These are phyloP conservation scores for Cordyceps fumosorosea DNA, from an alignment of 2,329 filamentous ascomycete genomes.

Conservation along the genomic window DNA sequence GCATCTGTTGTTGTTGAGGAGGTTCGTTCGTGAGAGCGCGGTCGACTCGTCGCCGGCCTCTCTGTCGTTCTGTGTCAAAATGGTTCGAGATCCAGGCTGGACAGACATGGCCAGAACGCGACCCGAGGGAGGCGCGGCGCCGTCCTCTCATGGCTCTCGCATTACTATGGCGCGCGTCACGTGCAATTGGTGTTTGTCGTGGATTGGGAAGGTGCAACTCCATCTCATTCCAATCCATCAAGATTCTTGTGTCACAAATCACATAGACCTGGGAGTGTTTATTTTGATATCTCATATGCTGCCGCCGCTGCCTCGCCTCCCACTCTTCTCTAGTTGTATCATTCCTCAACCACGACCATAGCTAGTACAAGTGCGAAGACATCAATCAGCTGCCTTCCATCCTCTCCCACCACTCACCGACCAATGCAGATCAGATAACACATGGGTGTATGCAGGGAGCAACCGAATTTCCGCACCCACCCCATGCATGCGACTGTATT, in stretches of 20 bases:
- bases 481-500: background rate
- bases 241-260: background rate
- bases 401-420: background rate
- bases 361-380: constrained; percentile 7
- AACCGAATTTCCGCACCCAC: background rate
- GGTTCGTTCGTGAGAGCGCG: background rate
- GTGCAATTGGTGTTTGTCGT: constrained; percentile 2
- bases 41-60: background rate
- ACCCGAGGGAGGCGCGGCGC: background rate
- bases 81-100: background rate
- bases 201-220: background rate
- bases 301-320: background rate
- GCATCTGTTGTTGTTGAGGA: background rate
- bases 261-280: background rate
- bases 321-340: constrained; percentile 2
- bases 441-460: background rate
- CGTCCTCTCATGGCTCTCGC: background rate
- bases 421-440: background rate
- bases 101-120: background rate
- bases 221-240: background rate
- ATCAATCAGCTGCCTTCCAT: background rate
- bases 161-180: constrained; percentile 2
- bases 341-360: background rate
- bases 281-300: constrained; percentile 2
- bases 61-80: background rate